phyloP scores from a whole-genome alignment of 1,284 basidiomycete species.

The Termitomyces sp. region DNA sequence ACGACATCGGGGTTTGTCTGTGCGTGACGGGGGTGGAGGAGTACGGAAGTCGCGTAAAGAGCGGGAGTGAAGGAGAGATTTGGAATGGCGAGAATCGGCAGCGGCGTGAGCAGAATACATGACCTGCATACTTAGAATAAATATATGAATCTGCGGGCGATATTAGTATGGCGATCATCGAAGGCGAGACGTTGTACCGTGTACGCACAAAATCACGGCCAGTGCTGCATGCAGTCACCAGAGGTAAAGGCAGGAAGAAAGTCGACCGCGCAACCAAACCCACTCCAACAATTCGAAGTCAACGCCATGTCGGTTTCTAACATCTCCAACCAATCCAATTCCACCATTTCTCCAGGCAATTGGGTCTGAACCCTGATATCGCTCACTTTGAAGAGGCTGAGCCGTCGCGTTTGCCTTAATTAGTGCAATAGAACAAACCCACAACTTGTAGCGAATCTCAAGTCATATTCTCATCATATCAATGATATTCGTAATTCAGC shows the following conservation, averaged over 20 bases:
- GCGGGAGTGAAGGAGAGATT: constrained; percentile 15
- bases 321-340: too few species aligned
- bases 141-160: constrained; percentile 4
- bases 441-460: neutral
- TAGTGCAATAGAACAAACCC: neutral
- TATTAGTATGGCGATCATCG: neutral
- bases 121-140: constrained; percentile 11
- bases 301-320: constrained; percentile 11
- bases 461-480: neutral
- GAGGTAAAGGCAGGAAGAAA: constrained; percentile 6
- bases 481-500: constrained; percentile 1
- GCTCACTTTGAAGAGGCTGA: too few species aligned
- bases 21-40: constrained; percentile 7
- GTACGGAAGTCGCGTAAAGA: constrained; percentile 19
- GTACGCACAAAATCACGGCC: constrained; percentile 9
- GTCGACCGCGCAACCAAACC: constrained; percentile 9
- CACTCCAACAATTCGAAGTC: constrained; percentile 8
- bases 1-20: constrained; percentile 16
- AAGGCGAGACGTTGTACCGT: constrained; percentile 1
- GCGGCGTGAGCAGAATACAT: constrained; percentile 11
- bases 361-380: constrained; percentile 7
- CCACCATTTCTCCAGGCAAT: too few species aligned
- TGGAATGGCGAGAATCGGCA: constrained; percentile 5
- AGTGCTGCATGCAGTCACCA: constrained; percentile 11
- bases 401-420: neutral